phyloP scores from a whole-genome alignment of 2,329 filamentous ascomycete genomes.

The Trichoderma sp. region DNA sequence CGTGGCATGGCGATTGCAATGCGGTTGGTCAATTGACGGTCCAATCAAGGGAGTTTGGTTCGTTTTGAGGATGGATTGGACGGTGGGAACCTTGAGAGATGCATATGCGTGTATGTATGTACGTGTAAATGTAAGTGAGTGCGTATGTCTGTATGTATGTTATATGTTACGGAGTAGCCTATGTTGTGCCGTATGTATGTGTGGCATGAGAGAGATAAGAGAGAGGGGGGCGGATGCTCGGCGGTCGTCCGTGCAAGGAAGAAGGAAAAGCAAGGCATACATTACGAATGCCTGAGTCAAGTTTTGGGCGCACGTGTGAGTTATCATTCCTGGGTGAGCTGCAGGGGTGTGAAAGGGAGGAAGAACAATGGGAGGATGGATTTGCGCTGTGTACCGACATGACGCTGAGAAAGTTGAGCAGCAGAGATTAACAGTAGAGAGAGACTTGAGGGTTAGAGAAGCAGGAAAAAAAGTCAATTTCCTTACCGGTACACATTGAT shows the following conservation, averaged over 20 bases:
- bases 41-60: background rate
- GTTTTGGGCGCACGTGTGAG: background rate
- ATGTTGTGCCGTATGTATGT: background rate
- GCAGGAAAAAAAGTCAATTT: too few relatives aligned
- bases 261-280: background rate
- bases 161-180: background rate
- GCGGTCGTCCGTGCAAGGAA: background rate
- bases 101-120: background rate
- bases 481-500: too few relatives aligned
- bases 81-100: background rate
- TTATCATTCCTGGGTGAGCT: background rate
- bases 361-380: background rate
- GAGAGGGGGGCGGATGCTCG: background rate
- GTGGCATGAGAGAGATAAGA: background rate
- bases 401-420: background rate
- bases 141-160: background rate
- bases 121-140: background rate
- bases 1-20: background rate
- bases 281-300: slow-evolving; percentile 5
- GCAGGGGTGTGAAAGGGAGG: background rate
- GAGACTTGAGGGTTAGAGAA: too few relatives aligned
- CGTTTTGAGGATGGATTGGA: background rate
- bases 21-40: background rate
- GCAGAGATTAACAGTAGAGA: background rate
- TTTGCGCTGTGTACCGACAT: too few relatives aligned